Base-by-base conservation (phyloP, 2,329 filamentous ascomycete genomes). In the Trichoderma pleuroti region DNA sequence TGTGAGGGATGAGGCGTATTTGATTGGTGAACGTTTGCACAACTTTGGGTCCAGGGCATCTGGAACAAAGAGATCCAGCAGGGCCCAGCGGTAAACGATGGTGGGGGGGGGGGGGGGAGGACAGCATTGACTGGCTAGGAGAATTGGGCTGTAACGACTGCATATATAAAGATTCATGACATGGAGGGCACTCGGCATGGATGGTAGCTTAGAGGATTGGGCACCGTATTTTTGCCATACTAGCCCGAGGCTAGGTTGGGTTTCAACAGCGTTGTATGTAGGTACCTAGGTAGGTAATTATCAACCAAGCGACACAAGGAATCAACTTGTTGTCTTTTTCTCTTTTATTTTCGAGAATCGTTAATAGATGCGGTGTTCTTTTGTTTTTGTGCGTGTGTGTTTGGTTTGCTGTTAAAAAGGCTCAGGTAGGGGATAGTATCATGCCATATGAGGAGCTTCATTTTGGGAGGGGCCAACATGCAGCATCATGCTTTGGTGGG, bases 1-100 rank as follows among this genome's bases (percentile, higher is more conserved):
- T 71, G 93, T 99, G 60, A 86, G 93, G 49, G 97, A 99, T 79
- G 97, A 99, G 81, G 94, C 97, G 0, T 99, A 99, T 79, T 84
- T 99, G 57, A 96, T 98, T 77, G 96, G 96, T 2, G 95, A 99
- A 82, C 85, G 94, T 72, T 82, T 99, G 77, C 97, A 99, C 82
- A 99, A 99, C 80, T 97, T 98, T 81, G 93, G 93, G 5, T 80
- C 80, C 2, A 81, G 79, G 9, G 79, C 81, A 18, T 80, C 81
- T 9, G 81, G 79, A 21, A 78, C 78, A 21, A 77, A 79, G 16
- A 78, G 78, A 69, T 76, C 77, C 18, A 78, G 46, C 21, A 52
- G 77, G 71, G 77, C 76, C 3, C 78, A 79, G 16, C 83, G 82
- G 81, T 80, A 79, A 52, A 30, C 26, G 65, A 57, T n/a, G 32